These are phyloP conservation scores for Ilyonectria sp. DNA, from an alignment of 2,329 filamentous ascomycete genomes.

Conservation along the genomic window DNA sequence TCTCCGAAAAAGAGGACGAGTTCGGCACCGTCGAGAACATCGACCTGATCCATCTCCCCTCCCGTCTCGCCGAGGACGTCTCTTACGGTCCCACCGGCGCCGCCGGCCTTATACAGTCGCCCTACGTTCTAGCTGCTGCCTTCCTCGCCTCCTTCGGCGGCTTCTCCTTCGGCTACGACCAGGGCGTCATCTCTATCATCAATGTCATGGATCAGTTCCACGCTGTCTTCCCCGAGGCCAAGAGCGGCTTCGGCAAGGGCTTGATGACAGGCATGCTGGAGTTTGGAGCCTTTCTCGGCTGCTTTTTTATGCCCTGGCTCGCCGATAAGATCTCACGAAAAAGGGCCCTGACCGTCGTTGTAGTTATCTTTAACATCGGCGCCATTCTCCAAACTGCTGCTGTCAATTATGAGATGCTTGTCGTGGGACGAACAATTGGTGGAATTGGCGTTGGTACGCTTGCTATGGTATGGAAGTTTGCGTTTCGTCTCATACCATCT, in stretches of 20 bases:
- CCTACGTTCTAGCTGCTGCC: conserved; percentile 58
- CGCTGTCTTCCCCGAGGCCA: conserved; percentile 52
- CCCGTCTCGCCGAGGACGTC: conserved; percentile 16
- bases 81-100: conserved; percentile 22
- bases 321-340: conserved; percentile 62
- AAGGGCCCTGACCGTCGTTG: conserved; percentile 66
- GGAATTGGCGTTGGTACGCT: conserved; percentile 66
- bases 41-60: conserved; percentile 16
- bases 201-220: conserved; percentile 62
- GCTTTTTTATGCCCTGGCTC: conserved; percentile 27
- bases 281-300: conserved; percentile 33
- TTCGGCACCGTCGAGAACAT: conserved; percentile 31
- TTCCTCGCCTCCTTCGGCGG: conserved; percentile 54
- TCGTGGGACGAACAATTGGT: conserved; percentile 70
- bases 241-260: conserved; percentile 35
- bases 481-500: not conserved
- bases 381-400: conserved; percentile 68
- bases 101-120: conserved; percentile 27
- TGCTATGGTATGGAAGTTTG: conserved; percentile 57
- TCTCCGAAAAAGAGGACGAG: conserved; percentile 28
- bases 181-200: conserved; percentile 57
- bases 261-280: conserved; percentile 51
- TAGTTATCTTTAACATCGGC: conserved; percentile 67
- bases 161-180: conserved; percentile 52
- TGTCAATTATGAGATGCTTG: conserved; percentile 61